Evolutionary conservation across 805 yeast species (phyloP), one percentile per base, ranked within the genome.

Genomic region (Saturnispora galanensis): DNA sequence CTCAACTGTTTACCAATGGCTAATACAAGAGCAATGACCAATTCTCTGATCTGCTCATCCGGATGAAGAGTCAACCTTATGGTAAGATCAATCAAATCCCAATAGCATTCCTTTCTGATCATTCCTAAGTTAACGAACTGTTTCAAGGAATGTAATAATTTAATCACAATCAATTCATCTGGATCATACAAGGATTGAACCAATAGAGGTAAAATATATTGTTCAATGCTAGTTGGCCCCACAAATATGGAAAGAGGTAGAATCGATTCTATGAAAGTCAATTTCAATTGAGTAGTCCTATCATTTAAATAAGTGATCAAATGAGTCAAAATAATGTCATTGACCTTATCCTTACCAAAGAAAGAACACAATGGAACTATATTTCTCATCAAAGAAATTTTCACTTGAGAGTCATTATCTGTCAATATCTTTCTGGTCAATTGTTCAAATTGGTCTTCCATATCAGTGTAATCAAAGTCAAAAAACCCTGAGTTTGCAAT

Each of bases 291-390:
- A 0, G 81, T 66, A 55, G 79, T 78, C 45, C 77, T 71, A 56
- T 89, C 96, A 60, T 93, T 93, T 50, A 93, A 64, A 56, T 88
- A 93, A 0, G 97, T 89, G 37, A 93, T 89, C 45, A 89, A 66
- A 65, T 93, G 97, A 38, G 96, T 88, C 39, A 93, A 64, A 17
- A 93, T 79, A 35, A 93, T 69, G 58, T 93, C 97, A 56, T 85
- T 89, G 0, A 96, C 83, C 52, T 79, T 84, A 44, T 86, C 95
- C 45, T 81, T 78, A 0, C 96, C 96, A 57, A 93, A 80, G 47
- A 83, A 84, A 9, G 79, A 69, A 53, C 96, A 86, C 3, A 93
- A 60, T 0, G 88, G 84, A 7, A 83, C 66, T n/a, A 89, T 81
- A 48, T 84, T 77, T 36, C 71, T 65, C 39, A 93, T 66, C 8